Evolutionary conservation across 2,329 filamentous ascomycete species (phyloP).

Genomic region (Cladophialophora psammophila): DNA sequence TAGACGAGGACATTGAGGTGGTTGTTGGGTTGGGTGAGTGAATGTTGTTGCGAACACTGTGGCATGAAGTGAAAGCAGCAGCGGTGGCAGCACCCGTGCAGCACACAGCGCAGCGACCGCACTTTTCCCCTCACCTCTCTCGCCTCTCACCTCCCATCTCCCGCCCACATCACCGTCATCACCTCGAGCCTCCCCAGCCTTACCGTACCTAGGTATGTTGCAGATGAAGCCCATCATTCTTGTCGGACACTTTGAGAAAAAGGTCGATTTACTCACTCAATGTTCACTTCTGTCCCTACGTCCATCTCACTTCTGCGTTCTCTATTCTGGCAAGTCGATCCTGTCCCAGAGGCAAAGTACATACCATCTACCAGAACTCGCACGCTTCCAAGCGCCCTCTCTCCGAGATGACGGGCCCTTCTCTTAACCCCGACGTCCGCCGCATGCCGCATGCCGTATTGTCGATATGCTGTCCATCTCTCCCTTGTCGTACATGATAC

Average conservation of each 20-base stretch:
- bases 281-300: background rate
- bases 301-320: background rate
- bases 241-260: background rate
- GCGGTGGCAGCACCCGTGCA: background rate
- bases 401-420: background rate
- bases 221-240: background rate
- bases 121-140: background rate
- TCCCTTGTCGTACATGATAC: background rate
- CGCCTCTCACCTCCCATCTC: background rate
- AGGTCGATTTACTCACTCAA: background rate
- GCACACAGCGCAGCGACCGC: background rate
- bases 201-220: background rate
- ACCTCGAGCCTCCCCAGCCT: too few species aligned
- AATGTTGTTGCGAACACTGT: conserved; percentile 29
- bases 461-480: background rate
- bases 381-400: background rate
- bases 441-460: background rate
- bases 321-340: background rate
- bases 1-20: conserved; percentile 24
- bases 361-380: background rate
- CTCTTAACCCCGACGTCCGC: background rate
- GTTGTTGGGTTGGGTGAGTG: conserved; percentile 8
- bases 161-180: too few species aligned
- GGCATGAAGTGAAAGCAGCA: conserved; percentile 24
- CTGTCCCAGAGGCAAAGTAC: background rate